Base-by-base conservation (phyloP, 2,329 filamentous ascomycete genomes). In the Penicillium carneum region DNA sequence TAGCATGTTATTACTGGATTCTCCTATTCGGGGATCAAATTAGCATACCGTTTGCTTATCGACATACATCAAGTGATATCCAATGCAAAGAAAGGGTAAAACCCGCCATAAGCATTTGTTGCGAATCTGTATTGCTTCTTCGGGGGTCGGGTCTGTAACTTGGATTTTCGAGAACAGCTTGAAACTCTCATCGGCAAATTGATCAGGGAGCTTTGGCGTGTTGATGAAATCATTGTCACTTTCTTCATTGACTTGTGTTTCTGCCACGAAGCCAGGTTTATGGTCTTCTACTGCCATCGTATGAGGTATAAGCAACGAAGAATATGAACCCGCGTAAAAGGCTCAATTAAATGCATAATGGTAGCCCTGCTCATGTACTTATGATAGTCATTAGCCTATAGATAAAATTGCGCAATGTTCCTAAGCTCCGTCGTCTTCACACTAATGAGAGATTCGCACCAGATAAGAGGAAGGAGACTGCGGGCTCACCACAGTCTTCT, bases 111-210 rank as follows among this genome's bases (percentile, higher is more conserved):
- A 41, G 23, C 74, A 74, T 68, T 78, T 79, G 42, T 77, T 75
- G 18, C 62, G 59, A 46, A 64, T 64, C 14, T n/a, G 11, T 38
- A 1, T 51, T 9, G 59, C 59, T 38, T 55, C 42, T 57, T 77
- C 73, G 2, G 70, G 66, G 0, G 72, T 79, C 7, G 78, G 76
- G 5, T 77, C 76, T 6, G 75, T 64, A 16, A 78, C 77, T 20
- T 78, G 70, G 36, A 79, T 69, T 41, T 76, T 74, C 2, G 72
- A 75, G 46, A 80, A 79, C 8, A 80, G 72, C 58, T 77, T 80
- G 63, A 79, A 80, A 55, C 78, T 80, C 62, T 80, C 78, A 50
- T 80, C 78, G 2, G 77, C 78, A 53, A 74, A 79, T 20, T 71
- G 75, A 42, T 76, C 75, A 0, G 76, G 71, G 1, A 80, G 66